A percentile compares a stretch with the other conserved stretches of the same genome.
phyloP scores from a whole-genome alignment of 345 rosid species.

The Ailanthus altissimus region DNA sequence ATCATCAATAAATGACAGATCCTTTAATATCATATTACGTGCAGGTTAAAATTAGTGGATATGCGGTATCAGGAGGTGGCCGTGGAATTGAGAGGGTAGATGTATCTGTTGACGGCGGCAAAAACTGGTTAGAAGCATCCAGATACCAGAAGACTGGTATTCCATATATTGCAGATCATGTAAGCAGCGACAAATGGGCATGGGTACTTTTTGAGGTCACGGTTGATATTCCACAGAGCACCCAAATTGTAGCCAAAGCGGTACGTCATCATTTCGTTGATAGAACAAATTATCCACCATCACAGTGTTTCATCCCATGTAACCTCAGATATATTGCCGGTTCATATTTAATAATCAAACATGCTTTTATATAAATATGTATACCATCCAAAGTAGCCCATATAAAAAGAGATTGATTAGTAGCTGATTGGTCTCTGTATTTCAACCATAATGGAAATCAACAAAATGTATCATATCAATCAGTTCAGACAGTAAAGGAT shows the following conservation, averaged over 20 bases:
- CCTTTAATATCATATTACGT: conserved; percentile 8
- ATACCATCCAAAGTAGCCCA: neutral
- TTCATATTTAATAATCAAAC: neutral
- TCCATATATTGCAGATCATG: conserved; percentile 61
- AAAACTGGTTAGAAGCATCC: conserved; percentile 84
- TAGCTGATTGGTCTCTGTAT: neutral
- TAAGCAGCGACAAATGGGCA: conserved; percentile 84
- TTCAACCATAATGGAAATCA: neutral
- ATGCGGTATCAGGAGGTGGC: conserved; percentile 96
- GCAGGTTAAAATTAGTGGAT: conserved; percentile 79
- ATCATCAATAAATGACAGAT: conserved; percentile 1
- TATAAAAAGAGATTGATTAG: neutral
- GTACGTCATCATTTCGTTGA: conserved; percentile 40
- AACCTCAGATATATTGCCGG: neutral
- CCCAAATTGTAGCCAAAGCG: conserved; percentile 87
- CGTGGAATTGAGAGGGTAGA: conserved; percentile 97
- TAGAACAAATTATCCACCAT: neutral
- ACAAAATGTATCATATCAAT: neutral
- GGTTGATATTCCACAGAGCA: conserved; percentile 50
- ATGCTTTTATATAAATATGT: neutral
- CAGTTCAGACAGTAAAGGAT: neutral
- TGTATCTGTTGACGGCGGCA: conserved; percentile 87
- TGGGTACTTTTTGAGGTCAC: conserved; percentile 89
- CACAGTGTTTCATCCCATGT: neutral
- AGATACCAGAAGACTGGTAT: conserved; percentile 67